Evolutionary conservation across 2,329 filamentous ascomycete genomes (phyloP), one percentile per base, ranked within the genome.

Genomic region (Alternaria sp.): DNA sequence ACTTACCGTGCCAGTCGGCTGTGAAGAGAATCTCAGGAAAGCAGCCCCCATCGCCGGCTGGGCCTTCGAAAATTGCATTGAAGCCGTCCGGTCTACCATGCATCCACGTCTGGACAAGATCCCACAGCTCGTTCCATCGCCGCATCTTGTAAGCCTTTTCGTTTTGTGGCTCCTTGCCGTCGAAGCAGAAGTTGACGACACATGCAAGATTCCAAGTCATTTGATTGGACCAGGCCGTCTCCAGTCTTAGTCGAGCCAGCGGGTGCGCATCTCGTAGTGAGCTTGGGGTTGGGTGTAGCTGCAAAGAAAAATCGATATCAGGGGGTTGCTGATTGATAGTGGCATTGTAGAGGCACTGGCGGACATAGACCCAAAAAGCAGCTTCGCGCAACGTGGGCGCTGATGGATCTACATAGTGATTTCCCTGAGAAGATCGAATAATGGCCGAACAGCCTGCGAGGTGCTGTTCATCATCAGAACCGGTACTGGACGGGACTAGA

Each of bases 291-390:
- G 75, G 74, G 40, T 72, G 67, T 13, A 78, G 50, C 47, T 68
- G 64, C 13, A 78, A 55, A 5, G 67, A 71, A 19, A 76, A 73
- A 49, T 77, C 74, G 28, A 78, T 61, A 23, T 77, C 70, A 5
- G 68, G 75, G 5, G 73, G 67, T 45, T 74, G 72, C 59, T 78
- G 74, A 32, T 77, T 74, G 28, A 77, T 73, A 7, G 73, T 76
- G 11, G 74, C 71, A 30, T 68, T 78, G 52, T 77, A 77, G 8
- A 78, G 67, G 49, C 73, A 77, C 55, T 78, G 75, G 12, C 74
- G 71, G 23, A 78, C 74, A 47, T 77, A 76, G 9, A 78, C 71
- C 74, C 73, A 77, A 46, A 77, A 78, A 8, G 74, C 72, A 49
- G 75, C 74, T 43, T 78, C 73, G 28, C 74, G 74, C 12, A 77